phyloP scores from a whole-genome alignment of 768 basidiomycete genomes.

The Suillus sp. region DNA sequence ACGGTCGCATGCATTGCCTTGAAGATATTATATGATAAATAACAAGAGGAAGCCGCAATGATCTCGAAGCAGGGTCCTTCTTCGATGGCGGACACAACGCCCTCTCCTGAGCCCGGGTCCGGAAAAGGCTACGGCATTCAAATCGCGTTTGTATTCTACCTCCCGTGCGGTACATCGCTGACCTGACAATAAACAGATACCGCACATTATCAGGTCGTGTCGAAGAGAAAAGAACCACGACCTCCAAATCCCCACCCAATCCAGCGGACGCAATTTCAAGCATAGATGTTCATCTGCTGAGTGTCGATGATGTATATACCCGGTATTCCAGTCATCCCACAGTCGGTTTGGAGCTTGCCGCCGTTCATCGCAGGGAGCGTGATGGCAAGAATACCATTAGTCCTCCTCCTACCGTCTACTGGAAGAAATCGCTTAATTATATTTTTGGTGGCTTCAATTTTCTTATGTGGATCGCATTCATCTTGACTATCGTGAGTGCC shows the following conservation, averaged over 20 bases:
- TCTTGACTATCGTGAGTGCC: slow-evolving; percentile 38
- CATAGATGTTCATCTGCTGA: slow-evolving; percentile 47
- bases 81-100: not conserved
- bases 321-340: slow-evolving; percentile 46
- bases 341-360: slow-evolving; percentile 50
- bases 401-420: slow-evolving; percentile 47
- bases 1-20: not conserved
- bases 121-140: slow-evolving; percentile 3
- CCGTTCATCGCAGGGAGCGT: slow-evolving; percentile 46
- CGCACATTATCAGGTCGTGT: slow-evolving; percentile 42
- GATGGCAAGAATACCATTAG: slow-evolving; percentile 55
- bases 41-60: not conserved
- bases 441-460: slow-evolving; percentile 43
- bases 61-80: too few relatives aligned
- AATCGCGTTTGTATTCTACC: slow-evolving; percentile 3
- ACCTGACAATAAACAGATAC: slow-evolving; percentile 19
- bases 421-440: slow-evolving; percentile 50
- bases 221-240: slow-evolving; percentile 19
- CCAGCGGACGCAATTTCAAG: slow-evolving; percentile 35
- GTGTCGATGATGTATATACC: slow-evolving; percentile 41
- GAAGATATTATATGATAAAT: not conserved
- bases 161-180: not conserved
- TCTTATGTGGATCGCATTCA: slow-evolving; percentile 3
- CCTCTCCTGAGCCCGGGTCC: not conserved
- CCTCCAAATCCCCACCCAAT: slow-evolving; percentile 16